phyloP scores from a whole-genome alignment of 2,329 filamentous ascomycete genomes.

The Fusarium gaditjirri region DNA sequence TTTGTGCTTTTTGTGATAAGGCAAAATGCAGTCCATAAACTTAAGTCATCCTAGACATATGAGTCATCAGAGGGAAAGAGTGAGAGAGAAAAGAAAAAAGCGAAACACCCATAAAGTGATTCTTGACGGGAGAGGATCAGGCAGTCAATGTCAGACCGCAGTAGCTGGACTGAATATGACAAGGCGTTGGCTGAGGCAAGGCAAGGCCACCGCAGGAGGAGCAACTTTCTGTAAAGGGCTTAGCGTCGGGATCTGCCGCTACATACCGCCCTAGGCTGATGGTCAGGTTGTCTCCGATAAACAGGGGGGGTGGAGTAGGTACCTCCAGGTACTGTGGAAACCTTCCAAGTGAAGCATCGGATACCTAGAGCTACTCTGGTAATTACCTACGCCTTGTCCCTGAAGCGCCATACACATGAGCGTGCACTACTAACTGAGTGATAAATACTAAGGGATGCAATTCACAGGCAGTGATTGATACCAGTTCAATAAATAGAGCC shows the following conservation, averaged over 20 bases:
- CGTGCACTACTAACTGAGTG: neutral
- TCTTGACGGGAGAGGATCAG: slow-evolving; percentile 39
- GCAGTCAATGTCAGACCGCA: slow-evolving; percentile 44
- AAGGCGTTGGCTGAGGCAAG: slow-evolving; percentile 42
- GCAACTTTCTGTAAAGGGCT: slow-evolving; percentile 22
- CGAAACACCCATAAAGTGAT: slow-evolving; percentile 24
- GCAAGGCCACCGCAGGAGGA: slow-evolving; percentile 36
- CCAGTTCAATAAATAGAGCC: neutral
- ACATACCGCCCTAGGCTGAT: slow-evolving; percentile 38
- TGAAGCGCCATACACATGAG: neutral
- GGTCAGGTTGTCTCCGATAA: slow-evolving; percentile 18
- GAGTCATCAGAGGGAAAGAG: slow-evolving; percentile 35
- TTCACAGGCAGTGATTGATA: neutral
- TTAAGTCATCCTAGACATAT: slow-evolving; percentile 26
- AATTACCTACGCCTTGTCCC: neutral
- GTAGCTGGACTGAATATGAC: slow-evolving; percentile 38
- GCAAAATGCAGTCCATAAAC: slow-evolving; percentile 14
- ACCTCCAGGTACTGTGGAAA: neutral
- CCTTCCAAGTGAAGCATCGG: neutral
- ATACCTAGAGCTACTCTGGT: neutral
- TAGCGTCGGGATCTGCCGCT: slow-evolving; percentile 40
- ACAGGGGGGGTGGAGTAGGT: slow-evolving; percentile 11
- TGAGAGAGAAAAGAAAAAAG: slow-evolving; percentile 14
- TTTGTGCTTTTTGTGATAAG: neutral
- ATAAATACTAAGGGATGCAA: neutral